A percentile compares a stretch with the other conserved stretches of the same genome.
Conservation (phyloP, 2,329 filamentous ascomycete species). For the Alternaria consortialis region DNA sequence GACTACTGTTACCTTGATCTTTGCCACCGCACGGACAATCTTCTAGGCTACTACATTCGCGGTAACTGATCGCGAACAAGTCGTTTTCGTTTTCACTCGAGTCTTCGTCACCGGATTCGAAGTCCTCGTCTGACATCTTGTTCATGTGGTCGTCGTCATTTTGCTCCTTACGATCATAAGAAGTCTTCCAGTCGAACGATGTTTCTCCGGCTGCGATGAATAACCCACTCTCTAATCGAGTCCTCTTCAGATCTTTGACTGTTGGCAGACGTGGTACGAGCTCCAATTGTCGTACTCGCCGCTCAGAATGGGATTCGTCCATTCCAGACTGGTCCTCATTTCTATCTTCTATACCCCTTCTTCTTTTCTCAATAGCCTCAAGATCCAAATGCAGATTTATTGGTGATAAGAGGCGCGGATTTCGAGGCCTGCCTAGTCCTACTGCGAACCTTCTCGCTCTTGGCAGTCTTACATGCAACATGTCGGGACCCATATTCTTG, state of each 20-base stretch:
- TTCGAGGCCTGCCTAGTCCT: neutral
- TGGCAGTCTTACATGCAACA: neutral
- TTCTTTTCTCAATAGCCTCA: neutral
- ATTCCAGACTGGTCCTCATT: neutral
- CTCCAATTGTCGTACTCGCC: neutral
- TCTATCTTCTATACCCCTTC: neutral
- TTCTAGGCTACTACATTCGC: neutral
- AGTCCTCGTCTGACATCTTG: neutral
- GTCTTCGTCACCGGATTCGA: neutral
- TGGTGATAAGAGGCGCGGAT: neutral
- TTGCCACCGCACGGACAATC: neutral
- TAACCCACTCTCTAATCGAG: neutral
- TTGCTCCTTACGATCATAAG: neutral
- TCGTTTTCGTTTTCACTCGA: neutral
- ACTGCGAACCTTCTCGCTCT: neutral
- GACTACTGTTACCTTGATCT: no score
- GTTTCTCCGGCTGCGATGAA: neutral
- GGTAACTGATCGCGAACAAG: neutral
- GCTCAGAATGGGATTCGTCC: neutral
- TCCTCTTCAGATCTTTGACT: fast-evolving
- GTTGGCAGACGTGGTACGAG: neutral
- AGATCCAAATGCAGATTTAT: neutral
- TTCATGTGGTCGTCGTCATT: neutral
- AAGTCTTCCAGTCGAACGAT: neutral
- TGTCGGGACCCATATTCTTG: neutral